Percentiles rank a stretch among this genome's conserved stretches.
These are phyloP conservation scores for Paspalum notatum DNA, from an alignment of 176 grass and related monocot genomes.

Conservation along the genomic window DNA sequence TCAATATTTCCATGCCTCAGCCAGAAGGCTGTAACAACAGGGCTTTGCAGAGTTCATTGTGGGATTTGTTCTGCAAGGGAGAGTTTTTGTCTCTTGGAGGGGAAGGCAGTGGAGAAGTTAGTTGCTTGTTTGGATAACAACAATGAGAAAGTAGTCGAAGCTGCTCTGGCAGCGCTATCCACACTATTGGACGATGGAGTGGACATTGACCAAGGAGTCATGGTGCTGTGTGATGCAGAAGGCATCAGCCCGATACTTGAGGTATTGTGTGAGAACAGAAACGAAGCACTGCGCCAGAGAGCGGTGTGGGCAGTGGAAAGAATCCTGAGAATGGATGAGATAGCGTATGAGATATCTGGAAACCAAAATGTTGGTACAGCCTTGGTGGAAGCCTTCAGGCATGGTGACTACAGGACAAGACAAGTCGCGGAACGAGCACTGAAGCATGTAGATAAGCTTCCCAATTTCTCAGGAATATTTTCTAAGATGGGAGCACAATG, in stretches of 20 bases:
- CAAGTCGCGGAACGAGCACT: conserved; percentile 91
- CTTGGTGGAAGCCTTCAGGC: conserved; percentile 90
- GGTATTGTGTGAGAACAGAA: conserved; percentile 70
- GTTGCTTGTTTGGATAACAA: conserved; percentile 86
- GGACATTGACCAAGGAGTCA: conserved; percentile 83
- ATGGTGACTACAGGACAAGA: conserved; percentile 84
- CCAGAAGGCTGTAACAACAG: conserved; percentile 59
- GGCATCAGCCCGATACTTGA: conserved; percentile 79
- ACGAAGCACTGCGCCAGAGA: conserved; percentile 59
- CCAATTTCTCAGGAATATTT: conserved; percentile 97
- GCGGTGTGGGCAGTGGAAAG: conserved; percentile 95
- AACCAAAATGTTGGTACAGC: conserved; percentile 93
- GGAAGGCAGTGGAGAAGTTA: conserved; percentile 90
- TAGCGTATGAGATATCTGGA: conserved; percentile 81
- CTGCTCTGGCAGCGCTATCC: conserved; percentile 76
- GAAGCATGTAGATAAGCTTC: conserved; percentile 96
- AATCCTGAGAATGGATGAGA: conserved; percentile 76
- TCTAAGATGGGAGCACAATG: conserved; percentile 71
- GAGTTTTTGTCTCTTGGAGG: conserved; percentile 91
- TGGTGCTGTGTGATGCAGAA: conserved; percentile 71
- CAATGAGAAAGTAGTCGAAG: conserved; percentile 86
- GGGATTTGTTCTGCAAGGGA: conserved; percentile 83
- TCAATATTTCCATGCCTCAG: conserved; percentile 77
- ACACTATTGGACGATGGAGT: conserved; percentile 93
- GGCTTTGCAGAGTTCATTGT: conserved; percentile 71